phyloP scores from a whole-genome alignment of 305 asterid genomes.

The Caryopteris hybrid region DNA sequence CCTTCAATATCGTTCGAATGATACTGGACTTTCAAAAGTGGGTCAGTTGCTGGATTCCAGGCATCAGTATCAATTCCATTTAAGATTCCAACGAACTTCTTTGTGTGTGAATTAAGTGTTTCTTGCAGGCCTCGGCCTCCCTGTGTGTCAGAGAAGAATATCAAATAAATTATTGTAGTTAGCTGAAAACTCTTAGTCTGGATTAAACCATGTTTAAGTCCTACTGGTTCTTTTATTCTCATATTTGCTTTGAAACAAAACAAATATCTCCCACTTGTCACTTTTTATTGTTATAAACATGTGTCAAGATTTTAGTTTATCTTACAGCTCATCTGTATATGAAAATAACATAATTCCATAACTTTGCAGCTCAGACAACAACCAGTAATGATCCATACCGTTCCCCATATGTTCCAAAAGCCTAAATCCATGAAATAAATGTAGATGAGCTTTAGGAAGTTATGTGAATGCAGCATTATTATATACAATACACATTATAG shows the following conservation, averaged over 20 bases:
- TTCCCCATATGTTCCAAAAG: background rate
- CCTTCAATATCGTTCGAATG: conserved; percentile 65
- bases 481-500: background rate
- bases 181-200: background rate
- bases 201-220: background rate
- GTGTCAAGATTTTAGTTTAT: background rate
- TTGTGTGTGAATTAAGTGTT: conserved; percentile 71
- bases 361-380: background rate
- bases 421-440: background rate
- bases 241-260: background rate
- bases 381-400: background rate
- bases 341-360: background rate
- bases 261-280: background rate
- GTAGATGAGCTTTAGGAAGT: background rate
- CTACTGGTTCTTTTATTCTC: background rate
- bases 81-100: conserved; percentile 85
- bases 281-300: background rate
- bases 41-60: conserved; percentile 95
- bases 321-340: background rate
- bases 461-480: background rate
- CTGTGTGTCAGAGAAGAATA: conserved; percentile 42
- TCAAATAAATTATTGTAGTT: background rate
- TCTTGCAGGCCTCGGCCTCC: conserved; percentile 81
- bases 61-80: conserved; percentile 95
- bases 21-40: conserved; percentile 68